Percentiles rank a stretch among this genome's conserved stretches.
Conservation (phyloP, 352 stramenopile species). For the Globisporangium recalcitrans region DNA sequence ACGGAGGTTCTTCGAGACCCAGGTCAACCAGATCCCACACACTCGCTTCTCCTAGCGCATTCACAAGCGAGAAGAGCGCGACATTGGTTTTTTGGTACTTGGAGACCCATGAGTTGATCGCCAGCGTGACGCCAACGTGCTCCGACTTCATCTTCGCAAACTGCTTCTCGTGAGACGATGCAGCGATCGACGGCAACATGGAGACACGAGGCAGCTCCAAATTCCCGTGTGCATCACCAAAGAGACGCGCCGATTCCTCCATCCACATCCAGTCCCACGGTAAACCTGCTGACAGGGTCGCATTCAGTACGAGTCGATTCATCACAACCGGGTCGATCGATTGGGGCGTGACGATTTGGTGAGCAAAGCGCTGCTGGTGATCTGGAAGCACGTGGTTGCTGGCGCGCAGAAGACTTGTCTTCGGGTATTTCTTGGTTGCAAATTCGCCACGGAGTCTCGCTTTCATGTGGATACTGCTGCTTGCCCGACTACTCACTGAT, state of each 20-base stretch:
- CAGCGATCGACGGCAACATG: conserved; percentile 20
- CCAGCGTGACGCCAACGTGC: conserved; percentile 47
- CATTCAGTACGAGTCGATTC: conserved; percentile 38
- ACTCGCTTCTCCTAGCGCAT: conserved; percentile 54
- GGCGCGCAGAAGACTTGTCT: conserved; percentile 4
- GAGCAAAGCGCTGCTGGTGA: not conserved
- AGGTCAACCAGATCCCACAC: conserved; percentile 56
- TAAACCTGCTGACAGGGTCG: conserved; percentile 34
- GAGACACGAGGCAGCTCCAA: conserved; percentile 23
- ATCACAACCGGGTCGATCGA: conserved; percentile 13
- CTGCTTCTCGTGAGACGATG: conserved; percentile 40
- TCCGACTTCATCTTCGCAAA: conserved; percentile 59
- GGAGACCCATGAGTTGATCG: conserved; percentile 56
- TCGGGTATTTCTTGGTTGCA: conserved; percentile 3
- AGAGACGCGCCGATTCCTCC: conserved; percentile 34
- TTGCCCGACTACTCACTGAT: not conserved
- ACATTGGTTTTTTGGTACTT: conserved; percentile 47
- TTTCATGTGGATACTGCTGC: not conserved
- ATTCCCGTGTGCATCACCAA: conserved; percentile 25
- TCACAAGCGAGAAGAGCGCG: conserved; percentile 65
- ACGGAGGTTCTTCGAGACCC: conserved; percentile 31
- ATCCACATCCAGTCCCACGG: conserved; percentile 59
- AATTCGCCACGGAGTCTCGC: conserved; percentile 6
- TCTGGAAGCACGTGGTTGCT: not conserved
- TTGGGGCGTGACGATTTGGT: not conserved